phyloP scores from a whole-genome alignment of 768 basidiomycete species.

The Russula emetica region DNA sequence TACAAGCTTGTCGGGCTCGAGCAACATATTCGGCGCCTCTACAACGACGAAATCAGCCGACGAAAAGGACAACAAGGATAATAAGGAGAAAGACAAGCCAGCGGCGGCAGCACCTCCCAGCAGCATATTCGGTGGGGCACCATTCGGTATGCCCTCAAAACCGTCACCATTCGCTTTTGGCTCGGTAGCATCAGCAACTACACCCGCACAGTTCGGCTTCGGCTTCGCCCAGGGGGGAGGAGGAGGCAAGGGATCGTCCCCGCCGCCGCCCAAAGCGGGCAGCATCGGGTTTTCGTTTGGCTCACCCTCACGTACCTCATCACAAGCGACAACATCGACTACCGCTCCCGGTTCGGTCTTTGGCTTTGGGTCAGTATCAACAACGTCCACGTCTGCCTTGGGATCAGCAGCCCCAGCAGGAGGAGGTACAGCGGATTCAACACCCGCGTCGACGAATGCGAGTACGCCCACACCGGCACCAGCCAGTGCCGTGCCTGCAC shows the following conservation, averaged over 20 bases:
- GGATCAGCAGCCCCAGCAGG: not conserved
- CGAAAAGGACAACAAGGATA: constrained; percentile 9
- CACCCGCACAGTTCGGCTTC: constrained; percentile 21
- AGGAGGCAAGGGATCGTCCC: not conserved
- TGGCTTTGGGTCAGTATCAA: not conserved
- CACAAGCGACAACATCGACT: not conserved
- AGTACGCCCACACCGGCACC: not conserved
- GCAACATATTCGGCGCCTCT: constrained; percentile 19
- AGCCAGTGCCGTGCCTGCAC: not conserved
- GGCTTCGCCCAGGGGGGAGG: constrained; percentile 7
- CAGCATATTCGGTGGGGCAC: constrained; percentile 13
- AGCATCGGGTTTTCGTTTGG: constrained; percentile 27
- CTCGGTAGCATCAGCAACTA: not conserved
- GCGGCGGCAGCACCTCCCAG: not conserved
- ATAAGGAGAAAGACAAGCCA: constrained; percentile 1
- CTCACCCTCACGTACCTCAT: constrained; percentile 18
- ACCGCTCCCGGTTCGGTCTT: not conserved
- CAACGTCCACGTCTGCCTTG: not conserved
- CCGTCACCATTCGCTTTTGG: constrained; percentile 20
- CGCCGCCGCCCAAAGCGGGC: constrained; percentile 20
- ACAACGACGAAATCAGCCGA: constrained; percentile 15
- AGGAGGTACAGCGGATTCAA: not conserved
- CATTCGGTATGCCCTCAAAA: constrained; percentile 15
- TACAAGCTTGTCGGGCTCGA: not conserved
- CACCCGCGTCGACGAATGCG: not conserved